These are phyloP conservation scores for Monilinia laxa DNA, from an alignment of 2,329 filamentous ascomycete genomes.

Conservation along the genomic window DNA sequence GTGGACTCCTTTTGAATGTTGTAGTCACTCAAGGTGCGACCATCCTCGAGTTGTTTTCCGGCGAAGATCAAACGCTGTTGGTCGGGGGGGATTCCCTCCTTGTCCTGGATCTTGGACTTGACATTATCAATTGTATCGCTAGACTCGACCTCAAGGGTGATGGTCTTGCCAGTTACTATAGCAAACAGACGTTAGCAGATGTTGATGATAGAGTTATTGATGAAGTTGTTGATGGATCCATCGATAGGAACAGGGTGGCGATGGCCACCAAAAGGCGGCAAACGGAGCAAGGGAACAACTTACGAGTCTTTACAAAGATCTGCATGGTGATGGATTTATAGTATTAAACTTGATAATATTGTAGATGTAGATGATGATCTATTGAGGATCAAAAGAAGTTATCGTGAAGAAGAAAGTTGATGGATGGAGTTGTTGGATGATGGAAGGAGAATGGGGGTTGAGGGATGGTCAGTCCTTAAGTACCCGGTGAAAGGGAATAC, in stretches of 20 bases:
- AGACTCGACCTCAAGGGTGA: conserved; percentile 99
- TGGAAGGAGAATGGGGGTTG: conserved; percentile 6
- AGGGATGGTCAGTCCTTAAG: conserved; percentile 30
- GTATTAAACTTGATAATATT: conserved; percentile 21
- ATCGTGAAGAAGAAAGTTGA: conserved; percentile 2
- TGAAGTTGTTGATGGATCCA: conserved; percentile 48
- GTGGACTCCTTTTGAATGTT: conserved; percentile 95
- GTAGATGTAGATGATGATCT: conserved; percentile 24
- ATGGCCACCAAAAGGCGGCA: conserved; percentile 30
- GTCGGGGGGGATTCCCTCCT: conserved; percentile 94
- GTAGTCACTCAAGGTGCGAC: conserved; percentile 86
- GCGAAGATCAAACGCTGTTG: conserved; percentile 96
- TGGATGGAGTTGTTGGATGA: conserved; percentile 20
- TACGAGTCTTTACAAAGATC: conserved; percentile 97
- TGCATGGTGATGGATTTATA: conserved; percentile 61
- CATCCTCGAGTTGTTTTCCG: conserved; percentile 94
- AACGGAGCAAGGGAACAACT: conserved; percentile 46
- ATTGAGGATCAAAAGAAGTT: conserved; percentile 13
- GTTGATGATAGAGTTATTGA: conserved; percentile 46
- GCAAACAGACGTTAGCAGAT: conserved; percentile 65
- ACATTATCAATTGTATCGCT: conserved; percentile 99
- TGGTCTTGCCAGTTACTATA: conserved; percentile 87
- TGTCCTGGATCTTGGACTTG: conserved; percentile 96
- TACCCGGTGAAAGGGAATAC: conserved; percentile 9
- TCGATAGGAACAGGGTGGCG: conserved; percentile 47